Conservation (phyloP, 2,329 filamentous ascomycete species). For the Talaromyces sp. region DNA sequence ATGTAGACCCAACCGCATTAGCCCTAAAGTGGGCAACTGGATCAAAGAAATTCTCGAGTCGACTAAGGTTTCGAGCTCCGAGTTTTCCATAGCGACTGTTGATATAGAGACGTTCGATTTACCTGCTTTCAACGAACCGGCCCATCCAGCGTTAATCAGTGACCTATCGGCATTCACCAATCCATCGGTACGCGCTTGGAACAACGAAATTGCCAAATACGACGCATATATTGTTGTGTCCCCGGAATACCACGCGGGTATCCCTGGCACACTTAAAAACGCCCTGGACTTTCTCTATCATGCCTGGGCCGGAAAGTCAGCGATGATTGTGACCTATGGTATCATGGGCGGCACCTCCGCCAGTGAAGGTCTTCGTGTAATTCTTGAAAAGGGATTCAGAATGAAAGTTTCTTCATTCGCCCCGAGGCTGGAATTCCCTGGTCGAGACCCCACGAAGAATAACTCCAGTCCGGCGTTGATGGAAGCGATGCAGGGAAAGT, state of each 20-base stretch:
- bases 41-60: conserved; percentile 1
- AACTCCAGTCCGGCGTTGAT: conserved; percentile 1
- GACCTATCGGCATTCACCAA: neutral
- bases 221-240: conserved; percentile 7
- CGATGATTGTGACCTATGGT: conserved; percentile 8
- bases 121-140: neutral
- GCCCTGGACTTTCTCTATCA: conserved; percentile 8
- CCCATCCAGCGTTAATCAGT: neutral
- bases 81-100: conserved; percentile 1
- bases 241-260: conserved; percentile 1
- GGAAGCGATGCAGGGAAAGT: conserved; percentile 4
- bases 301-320: conserved; percentile 9
- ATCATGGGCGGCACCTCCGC: conserved; percentile 18
- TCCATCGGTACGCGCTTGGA: neutral
- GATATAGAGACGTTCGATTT: neutral
- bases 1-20: neutral
- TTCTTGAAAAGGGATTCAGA: conserved; percentile 24
- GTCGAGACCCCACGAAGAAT: conserved; percentile 5
- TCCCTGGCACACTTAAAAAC: conserved; percentile 4
- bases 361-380: conserved; percentile 24
- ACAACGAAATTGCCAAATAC: conserved; percentile 5
- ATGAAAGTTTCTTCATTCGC: conserved; percentile 20
- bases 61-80: neutral
- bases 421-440: neutral
- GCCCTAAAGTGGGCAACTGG: conserved; percentile 3